Base-by-base conservation (phyloP, 2,329 filamentous ascomycete genomes). In the Colletotrichum kahawae region DNA sequence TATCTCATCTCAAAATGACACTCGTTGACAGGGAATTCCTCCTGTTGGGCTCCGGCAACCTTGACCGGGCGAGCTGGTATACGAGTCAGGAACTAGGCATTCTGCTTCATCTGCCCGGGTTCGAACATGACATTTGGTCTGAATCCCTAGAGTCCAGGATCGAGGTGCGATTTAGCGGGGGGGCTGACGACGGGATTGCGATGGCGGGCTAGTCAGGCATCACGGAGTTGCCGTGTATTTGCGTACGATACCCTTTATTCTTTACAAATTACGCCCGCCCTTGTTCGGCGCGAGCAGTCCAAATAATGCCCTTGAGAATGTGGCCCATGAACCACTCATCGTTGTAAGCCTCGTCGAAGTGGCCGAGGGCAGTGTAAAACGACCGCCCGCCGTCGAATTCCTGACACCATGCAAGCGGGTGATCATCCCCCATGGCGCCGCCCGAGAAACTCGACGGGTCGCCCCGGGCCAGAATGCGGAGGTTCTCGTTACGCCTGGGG, bases 41-140 rank as follows among this genome's bases (percentile, higher is more conserved):
- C 2, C 87, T 97, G 1, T 84, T 97, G 4, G 95, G 95, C 0
- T 96, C 94, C 21, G 95, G 94, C 1, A 97, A 97, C 81, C 91
- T 96, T 88, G 95, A 97, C 83, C 90, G 95, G 1, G 94, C 95
- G 9, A 96, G 94, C 81, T 97, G 94, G 94, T 96, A 91, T 83
- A 97, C 95, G 7, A 96, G 94, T 82, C 95, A 97, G 83, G 95
- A 97, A 84, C 85, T 97, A 27, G 95, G 95, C 1, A 86, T 97
- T 34, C 79, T 92, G 54, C 89, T 92, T 70, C 84, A 88, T 59
- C 84, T 84, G n/a, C 85, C 85, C 4, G 82, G 79, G 1, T 83
- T 86, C 51, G 76, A 82, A 43, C 79, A 81, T 43, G 78, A 79
- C n/a, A 76, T 86, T 6, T 87, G 86, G 86, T 82, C 86, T 21